phyloP scores from a whole-genome alignment of 2,329 filamentous ascomycete genomes.

The Sclerotinia nivalis region DNA sequence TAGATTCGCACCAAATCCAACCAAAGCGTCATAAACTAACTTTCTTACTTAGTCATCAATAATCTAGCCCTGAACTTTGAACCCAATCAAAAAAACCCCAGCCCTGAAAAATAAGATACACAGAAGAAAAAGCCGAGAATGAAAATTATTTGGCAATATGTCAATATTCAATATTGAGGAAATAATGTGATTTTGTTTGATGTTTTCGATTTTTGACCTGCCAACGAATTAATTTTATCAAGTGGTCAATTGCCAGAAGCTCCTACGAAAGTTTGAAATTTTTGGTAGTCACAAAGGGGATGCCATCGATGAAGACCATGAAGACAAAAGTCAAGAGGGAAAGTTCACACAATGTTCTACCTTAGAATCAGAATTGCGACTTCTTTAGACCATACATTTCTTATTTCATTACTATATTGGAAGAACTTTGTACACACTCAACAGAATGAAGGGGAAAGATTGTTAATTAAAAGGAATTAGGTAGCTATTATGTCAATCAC shows the following conservation, averaged over 20 bases:
- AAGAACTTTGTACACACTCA: no score
- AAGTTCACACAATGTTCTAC: no score
- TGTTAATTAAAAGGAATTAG: no score
- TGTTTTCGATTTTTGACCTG: not conserved
- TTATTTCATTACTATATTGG: no score
- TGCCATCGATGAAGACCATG: no score
- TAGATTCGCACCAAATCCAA: not conserved
- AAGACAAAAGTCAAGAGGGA: no score
- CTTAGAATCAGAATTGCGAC: no score
- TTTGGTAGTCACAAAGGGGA: no score
- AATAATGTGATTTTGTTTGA: not conserved
- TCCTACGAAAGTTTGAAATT: no score
- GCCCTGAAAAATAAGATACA: conserved; percentile 19
- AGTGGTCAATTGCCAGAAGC: not conserved
- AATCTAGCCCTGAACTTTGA: conserved; percentile 25
- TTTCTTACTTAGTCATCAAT: not conserved
- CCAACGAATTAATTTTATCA: not conserved
- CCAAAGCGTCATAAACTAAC: conserved; percentile 14
- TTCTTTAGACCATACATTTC: no score
- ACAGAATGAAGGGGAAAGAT: no score
- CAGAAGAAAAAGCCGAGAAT: not conserved
- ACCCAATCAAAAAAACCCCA: conserved; percentile 21
- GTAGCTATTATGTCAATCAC: no score
- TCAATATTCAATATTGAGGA: not conserved
- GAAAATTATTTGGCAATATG: not conserved